Conservation (phyloP, 73 alveolate species). For the Tetrahymena malaccensis region DNA sequence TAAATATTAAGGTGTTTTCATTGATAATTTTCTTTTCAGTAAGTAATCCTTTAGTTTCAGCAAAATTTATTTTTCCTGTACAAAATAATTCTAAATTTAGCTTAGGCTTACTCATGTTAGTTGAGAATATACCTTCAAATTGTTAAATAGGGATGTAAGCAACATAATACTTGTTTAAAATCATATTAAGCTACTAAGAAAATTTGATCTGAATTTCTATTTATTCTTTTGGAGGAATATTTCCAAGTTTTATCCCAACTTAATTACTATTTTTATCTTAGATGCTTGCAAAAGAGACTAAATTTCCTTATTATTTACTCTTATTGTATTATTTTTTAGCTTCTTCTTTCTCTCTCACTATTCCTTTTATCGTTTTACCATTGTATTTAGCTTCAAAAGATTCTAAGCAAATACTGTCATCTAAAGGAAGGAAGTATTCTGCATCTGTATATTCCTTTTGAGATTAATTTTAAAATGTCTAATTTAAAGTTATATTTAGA, state of each 20-base stretch:
- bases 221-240: neutral
- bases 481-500: neutral
- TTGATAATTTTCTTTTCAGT: neutral
- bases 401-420: neutral
- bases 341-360: slow-evolving; percentile 4
- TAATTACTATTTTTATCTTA: neutral
- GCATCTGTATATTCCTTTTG: neutral
- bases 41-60: neutral
- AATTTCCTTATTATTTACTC: slow-evolving; percentile 10
- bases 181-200: neutral
- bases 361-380: neutral
- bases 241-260: slow-evolving; percentile 6
- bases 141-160: neutral
- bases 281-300: neutral
- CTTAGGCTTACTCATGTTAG: neutral
- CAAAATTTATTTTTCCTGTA: neutral
- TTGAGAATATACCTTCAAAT: neutral
- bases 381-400: neutral
- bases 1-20: neutral
- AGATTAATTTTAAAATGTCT: neutral
- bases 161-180: neutral
- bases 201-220: neutral
- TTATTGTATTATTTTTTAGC: slow-evolving; percentile 1
- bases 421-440: neutral
- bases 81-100: neutral